Conservation (phyloP, 202 grass and related monocot genomes). For the Panicum virgatum region DNA sequence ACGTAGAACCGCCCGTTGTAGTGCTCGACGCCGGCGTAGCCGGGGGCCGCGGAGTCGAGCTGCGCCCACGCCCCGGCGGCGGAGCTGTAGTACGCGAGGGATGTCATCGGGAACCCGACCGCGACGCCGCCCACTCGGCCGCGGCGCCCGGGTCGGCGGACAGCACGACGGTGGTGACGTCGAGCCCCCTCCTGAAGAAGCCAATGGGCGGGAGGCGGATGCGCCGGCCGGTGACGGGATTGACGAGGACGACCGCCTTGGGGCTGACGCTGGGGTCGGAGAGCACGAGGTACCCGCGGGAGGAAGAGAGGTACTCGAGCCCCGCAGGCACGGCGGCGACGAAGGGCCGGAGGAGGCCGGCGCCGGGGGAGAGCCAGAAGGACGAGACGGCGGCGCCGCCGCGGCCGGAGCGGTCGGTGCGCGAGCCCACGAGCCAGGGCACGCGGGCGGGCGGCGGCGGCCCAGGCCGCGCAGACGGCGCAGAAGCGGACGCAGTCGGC, state of each 20-base stretch:
- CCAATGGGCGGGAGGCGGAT: slow-evolving; percentile 43
- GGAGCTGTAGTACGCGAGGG: slow-evolving; percentile 49
- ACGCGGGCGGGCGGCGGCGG: slow-evolving; percentile 13
- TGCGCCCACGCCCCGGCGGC: slow-evolving; percentile 32
- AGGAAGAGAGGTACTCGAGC: slow-evolving; percentile 44
- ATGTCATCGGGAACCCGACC: slow-evolving; percentile 40
- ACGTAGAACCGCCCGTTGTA: slow-evolving; percentile 46
- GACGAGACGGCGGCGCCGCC: slow-evolving; percentile 21
- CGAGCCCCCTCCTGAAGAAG: slow-evolving; percentile 51
- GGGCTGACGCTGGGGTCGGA: slow-evolving; percentile 15
- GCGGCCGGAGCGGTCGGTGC: slow-evolving; percentile 42
- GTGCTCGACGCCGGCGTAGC: slow-evolving; percentile 51
- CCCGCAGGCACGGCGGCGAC: slow-evolving; percentile 31
- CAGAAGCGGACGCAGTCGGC: slow-evolving; percentile 47
- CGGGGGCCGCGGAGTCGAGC: slow-evolving; percentile 19
- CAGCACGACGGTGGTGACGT: slow-evolving; percentile 46
- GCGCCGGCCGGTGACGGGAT: slow-evolving; percentile 33
- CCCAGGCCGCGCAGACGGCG: slow-evolving; percentile 44
- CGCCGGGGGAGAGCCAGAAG: slow-evolving; percentile 44
- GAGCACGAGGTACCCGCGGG: slow-evolving; percentile 51
- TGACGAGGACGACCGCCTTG: slow-evolving; percentile 41
- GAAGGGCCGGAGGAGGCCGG: slow-evolving; percentile 28
- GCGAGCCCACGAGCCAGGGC: slow-evolving; percentile 54
- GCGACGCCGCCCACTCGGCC: slow-evolving; percentile 41
- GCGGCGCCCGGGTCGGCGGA: slow-evolving; percentile 35